Conservation (phyloP, 306 rosid species). For the Cyamopsis tetragonoloba region DNA sequence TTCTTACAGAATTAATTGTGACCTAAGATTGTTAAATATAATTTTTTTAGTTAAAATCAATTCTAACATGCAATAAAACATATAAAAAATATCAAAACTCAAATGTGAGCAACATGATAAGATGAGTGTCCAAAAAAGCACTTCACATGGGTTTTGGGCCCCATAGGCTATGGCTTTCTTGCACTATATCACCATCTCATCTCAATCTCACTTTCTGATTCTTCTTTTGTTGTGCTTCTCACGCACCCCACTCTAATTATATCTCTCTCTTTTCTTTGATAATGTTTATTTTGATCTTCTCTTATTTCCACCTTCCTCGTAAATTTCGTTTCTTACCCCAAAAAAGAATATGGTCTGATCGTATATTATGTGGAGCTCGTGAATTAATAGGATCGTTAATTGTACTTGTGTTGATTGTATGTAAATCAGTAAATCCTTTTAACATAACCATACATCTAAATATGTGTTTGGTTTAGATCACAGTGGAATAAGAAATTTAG, state of each 20-base stretch:
- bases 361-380: too few species aligned
- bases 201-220: neutral
- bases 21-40: too few species aligned
- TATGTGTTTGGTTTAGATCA: too few species aligned
- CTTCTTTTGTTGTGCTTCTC: neutral
- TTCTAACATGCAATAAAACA: too few species aligned
- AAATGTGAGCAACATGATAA: conserved; percentile 28
- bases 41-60: too few species aligned
- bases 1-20: too few species aligned
- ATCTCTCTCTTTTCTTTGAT: neutral
- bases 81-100: too few species aligned
- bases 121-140: neutral
- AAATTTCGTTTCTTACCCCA: neutral
- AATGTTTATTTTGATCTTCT: neutral
- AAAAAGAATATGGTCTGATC: neutral
- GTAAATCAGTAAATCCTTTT: too few species aligned
- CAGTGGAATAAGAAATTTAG: too few species aligned
- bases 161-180: neutral
- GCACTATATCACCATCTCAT: neutral
- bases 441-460: too few species aligned
- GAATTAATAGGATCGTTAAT: too few species aligned
- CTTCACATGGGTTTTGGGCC: conserved; percentile 39
- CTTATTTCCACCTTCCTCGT: neutral
- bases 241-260: neutral
- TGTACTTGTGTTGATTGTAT: too few species aligned